phyloP scores from a whole-genome alignment of 768 basidiomycete genomes.

The Leccinum uliginosum region DNA sequence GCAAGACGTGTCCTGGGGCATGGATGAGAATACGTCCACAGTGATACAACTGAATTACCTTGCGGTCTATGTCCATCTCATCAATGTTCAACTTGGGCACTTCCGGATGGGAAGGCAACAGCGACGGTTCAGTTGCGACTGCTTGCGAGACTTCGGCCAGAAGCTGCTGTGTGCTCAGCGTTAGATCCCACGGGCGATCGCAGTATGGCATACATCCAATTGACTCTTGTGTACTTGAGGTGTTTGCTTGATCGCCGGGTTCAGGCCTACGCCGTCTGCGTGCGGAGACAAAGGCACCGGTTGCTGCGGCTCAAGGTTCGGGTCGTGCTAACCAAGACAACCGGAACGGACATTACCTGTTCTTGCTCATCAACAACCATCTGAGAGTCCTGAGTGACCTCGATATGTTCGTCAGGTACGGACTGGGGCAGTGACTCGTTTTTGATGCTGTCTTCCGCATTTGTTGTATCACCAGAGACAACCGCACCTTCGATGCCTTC shows the following conservation, averaged over 20 bases:
- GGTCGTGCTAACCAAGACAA: background rate
- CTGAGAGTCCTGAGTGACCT: slow-evolving; percentile 1
- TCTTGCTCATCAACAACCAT: slow-evolving; percentile 17
- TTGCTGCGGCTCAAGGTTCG: slow-evolving; percentile 9
- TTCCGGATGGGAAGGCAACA: slow-evolving; percentile 25
- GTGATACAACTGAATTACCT: slow-evolving; percentile 11
- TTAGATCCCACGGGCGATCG: slow-evolving; percentile 13
- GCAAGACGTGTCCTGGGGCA: slow-evolving; percentile 13
- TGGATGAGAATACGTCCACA: background rate
- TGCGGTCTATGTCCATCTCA: background rate
- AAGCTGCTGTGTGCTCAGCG: slow-evolving; percentile 21
- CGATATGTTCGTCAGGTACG: slow-evolving; percentile 1
- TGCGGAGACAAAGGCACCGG: background rate
- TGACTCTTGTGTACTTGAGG: slow-evolving; percentile 20
- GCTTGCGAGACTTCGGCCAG: slow-evolving; percentile 27
- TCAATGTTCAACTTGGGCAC: slow-evolving; percentile 15
- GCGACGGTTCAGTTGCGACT: slow-evolving; percentile 27
- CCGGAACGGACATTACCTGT: slow-evolving; percentile 18
- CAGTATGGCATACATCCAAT: slow-evolving; percentile 23
- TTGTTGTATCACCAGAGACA: background rate
- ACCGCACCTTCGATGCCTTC: slow-evolving; percentile 12
- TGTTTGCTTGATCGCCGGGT: slow-evolving; percentile 12
- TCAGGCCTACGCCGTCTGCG: slow-evolving; percentile 1
- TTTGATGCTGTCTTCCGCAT: background rate
- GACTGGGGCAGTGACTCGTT: background rate